A percentile compares a stretch with the other conserved stretches of the same genome.
These are phyloP conservation scores for Kodamaea restingae DNA, from an alignment of 805 yeast genomes.

Conservation along the genomic window DNA sequence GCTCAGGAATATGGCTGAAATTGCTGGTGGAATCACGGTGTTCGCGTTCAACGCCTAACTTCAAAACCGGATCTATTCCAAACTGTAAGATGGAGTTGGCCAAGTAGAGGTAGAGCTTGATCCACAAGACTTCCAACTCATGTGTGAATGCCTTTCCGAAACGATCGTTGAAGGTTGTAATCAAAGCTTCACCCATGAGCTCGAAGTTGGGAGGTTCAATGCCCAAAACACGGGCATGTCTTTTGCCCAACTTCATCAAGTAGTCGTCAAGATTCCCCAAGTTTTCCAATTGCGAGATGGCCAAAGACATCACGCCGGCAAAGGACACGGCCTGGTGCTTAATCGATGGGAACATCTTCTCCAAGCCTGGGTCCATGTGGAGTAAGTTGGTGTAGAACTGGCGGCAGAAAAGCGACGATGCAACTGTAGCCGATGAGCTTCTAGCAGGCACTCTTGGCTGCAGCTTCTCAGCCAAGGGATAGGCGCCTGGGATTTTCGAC, in stretches of 20 bases:
- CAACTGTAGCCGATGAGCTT: slow-evolving; percentile 11
- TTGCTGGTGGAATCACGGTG: not conserved
- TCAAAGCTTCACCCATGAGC: slow-evolving; percentile 68
- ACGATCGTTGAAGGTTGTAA: slow-evolving; percentile 65
- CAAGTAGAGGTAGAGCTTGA: slow-evolving; percentile 61
- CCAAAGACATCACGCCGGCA: slow-evolving; percentile 71
- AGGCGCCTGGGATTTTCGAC: slow-evolving; percentile 33
- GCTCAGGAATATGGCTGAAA: slow-evolving; percentile 1
- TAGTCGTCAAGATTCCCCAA: slow-evolving; percentile 55
- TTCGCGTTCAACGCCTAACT: slow-evolving; percentile 11
- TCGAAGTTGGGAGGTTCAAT: slow-evolving; percentile 66
- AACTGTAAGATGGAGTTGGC: slow-evolving; percentile 64
- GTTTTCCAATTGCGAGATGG: slow-evolving; percentile 61
- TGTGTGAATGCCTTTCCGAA: slow-evolving; percentile 50
- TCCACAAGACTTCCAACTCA: slow-evolving; percentile 68
- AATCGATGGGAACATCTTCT: slow-evolving; percentile 65
- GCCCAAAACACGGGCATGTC: slow-evolving; percentile 72
- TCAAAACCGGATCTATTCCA: slow-evolving; percentile 48
- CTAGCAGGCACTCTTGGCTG: slow-evolving; percentile 2
- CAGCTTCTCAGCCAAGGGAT: slow-evolving; percentile 17
- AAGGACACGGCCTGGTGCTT: slow-evolving; percentile 76
- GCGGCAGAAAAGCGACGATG: slow-evolving; percentile 58
- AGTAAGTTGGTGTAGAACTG: slow-evolving; percentile 73
- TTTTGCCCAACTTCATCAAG: slow-evolving; percentile 60
- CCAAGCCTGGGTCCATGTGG: slow-evolving; percentile 56